Conservation (phyloP, 2,329 filamentous ascomycete species). For the Penicillium occitanis region DNA sequence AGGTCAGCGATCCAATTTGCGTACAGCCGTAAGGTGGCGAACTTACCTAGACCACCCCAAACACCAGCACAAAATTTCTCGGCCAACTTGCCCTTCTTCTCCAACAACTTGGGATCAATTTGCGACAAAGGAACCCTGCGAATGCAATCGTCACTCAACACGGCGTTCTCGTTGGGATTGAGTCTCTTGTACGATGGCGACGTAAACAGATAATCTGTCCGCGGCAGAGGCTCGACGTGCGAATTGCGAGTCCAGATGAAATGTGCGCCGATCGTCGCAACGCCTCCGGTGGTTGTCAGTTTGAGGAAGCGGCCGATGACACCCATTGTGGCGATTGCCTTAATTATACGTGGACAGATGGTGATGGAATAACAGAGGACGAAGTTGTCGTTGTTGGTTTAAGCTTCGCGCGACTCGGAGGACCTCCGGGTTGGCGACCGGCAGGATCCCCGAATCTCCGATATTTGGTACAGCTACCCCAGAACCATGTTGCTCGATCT, state of each 20-base stretch:
- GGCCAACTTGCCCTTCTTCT: conserved; percentile 60
- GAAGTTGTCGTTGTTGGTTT: neutral
- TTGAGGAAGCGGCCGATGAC: conserved; percentile 49
- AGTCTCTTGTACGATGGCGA: conserved; percentile 57
- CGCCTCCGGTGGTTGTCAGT: conserved; percentile 48
- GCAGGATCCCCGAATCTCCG: neutral
- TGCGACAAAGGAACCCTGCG: conserved; percentile 62
- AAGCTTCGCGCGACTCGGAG: conserved; percentile 16
- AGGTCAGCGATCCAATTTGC: neutral
- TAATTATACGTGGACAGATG: neutral
- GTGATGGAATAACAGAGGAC: neutral
- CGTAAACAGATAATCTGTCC: conserved; percentile 62
- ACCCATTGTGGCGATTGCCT: conserved; percentile 48
- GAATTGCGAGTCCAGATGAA: conserved; percentile 58
- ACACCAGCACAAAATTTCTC: conserved; percentile 67
- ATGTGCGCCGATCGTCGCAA: conserved; percentile 53
- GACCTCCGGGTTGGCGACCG: neutral
- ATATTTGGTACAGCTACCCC: neutral
- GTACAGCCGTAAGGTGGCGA: neutral
- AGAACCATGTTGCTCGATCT: neutral
- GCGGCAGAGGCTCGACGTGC: conserved; percentile 57
- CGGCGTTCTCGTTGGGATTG: conserved; percentile 64
- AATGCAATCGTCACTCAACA: conserved; percentile 64
- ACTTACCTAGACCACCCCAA: conserved; percentile 64
- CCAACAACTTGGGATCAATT: conserved; percentile 64